phyloP scores from a whole-genome alignment of 2,329 filamentous ascomycete species.

The Neonectria punicea region DNA sequence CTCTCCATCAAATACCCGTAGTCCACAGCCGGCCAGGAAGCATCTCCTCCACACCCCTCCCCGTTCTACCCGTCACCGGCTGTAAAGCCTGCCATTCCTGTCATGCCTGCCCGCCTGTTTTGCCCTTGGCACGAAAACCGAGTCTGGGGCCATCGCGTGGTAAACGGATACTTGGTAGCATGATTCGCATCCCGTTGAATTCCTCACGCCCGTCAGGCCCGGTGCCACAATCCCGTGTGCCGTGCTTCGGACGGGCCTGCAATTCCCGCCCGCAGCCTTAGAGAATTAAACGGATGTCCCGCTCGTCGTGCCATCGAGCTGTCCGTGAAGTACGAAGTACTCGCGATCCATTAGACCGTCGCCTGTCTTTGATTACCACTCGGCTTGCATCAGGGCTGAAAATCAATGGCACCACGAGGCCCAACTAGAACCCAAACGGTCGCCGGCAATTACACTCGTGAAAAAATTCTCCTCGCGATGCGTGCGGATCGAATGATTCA shows the following conservation, averaged over 20 bases:
- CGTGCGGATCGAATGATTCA: constrained; percentile 31
- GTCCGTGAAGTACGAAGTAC: neutral
- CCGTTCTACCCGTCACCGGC: constrained; percentile 20
- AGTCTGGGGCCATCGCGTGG: constrained; percentile 22
- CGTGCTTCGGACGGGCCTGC: constrained; percentile 12
- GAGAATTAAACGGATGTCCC: constrained; percentile 12
- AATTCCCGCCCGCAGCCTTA: constrained; percentile 13
- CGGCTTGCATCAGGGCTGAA: constrained; percentile 26
- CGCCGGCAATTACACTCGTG: constrained; percentile 1
- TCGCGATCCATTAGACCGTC: neutral
- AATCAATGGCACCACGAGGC: constrained; percentile 26
- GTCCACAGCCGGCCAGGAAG: constrained; percentile 17
- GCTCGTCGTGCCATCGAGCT: neutral
- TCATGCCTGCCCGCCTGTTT: neutral
- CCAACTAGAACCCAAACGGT: constrained; percentile 9
- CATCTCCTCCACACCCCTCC: neutral
- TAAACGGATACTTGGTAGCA: constrained; percentile 10
- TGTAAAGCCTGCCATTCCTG: constrained; percentile 9
- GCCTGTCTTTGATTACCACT: neutral
- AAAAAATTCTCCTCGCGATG: constrained; percentile 25
- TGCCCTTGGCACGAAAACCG: constrained; percentile 23
- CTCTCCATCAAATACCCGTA: neutral
- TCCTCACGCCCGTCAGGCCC: constrained; percentile 8
- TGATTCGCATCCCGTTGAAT: constrained; percentile 11
- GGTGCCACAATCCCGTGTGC: constrained; percentile 8